phyloP scores from a whole-genome alignment of 495 filamentous ascomycete genomes.

The Cudoniella acicularis region DNA sequence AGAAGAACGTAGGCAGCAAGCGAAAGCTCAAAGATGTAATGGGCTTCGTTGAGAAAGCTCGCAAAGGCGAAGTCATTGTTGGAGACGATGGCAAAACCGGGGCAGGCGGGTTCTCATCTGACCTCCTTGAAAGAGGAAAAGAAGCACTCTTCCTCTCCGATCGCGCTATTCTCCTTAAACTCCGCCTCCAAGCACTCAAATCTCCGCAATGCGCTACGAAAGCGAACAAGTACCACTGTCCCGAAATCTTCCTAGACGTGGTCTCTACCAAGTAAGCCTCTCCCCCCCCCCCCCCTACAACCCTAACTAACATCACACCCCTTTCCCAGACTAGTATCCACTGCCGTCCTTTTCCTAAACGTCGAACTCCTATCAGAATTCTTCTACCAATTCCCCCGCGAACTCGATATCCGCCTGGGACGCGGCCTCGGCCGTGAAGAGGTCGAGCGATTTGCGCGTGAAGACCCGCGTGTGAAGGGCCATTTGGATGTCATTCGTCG shows the following conservation, averaged over 20 bases:
- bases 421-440: slow-evolving; percentile 72
- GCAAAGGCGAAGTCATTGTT: slow-evolving; percentile 76
- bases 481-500: slow-evolving; percentile 88
- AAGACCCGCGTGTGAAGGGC: slow-evolving; percentile 81
- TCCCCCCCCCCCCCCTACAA: too few relatives aligned
- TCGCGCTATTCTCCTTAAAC: slow-evolving; percentile 80
- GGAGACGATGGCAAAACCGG: slow-evolving; percentile 80
- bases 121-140: slow-evolving; percentile 77
- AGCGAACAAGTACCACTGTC: slow-evolving; percentile 93
- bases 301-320: too few relatives aligned
- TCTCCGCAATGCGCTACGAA: slow-evolving; percentile 65
- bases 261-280: slow-evolving; percentile 94
- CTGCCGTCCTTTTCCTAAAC: slow-evolving; percentile 95
- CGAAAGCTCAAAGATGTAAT: slow-evolving; percentile 88
- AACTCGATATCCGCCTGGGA: slow-evolving; percentile 84
- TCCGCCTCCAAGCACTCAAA: slow-evolving; percentile 85
- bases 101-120: slow-evolving; percentile 86
- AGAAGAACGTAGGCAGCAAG: slow-evolving; percentile 69
- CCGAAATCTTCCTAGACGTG: slow-evolving; percentile 94
- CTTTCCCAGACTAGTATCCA: too few relatives aligned
- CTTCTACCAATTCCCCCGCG: slow-evolving; percentile 93
- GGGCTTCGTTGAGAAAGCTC: slow-evolving; percentile 80
- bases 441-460: slow-evolving; percentile 84
- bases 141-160: slow-evolving; percentile 93
- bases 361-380: slow-evolving; percentile 96